Percentiles rank a stretch among this genome's conserved stretches.
Conservation (phyloP, 345 rosid genomes). For the Camelina laxa region DNA sequence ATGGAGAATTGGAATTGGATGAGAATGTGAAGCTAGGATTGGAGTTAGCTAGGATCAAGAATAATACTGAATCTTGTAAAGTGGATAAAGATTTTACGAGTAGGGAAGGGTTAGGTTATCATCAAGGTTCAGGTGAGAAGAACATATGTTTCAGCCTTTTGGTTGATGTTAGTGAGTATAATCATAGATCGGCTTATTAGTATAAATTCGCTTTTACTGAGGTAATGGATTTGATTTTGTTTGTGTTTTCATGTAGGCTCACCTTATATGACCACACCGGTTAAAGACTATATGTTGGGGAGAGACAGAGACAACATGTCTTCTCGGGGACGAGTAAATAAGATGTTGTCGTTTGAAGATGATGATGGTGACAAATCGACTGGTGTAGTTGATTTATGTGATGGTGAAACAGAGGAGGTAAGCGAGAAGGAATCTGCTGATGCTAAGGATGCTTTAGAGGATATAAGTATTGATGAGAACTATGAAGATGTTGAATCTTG, state of each 20-base stretch:
- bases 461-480: constrained; percentile 34
- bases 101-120: constrained; percentile 22
- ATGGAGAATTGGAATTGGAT: constrained; percentile 22
- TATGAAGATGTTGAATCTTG: constrained; percentile 41
- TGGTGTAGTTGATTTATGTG: constrained; percentile 52
- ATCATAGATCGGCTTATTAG: not conserved
- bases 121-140: constrained; percentile 40
- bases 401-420: constrained; percentile 64
- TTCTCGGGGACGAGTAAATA: constrained; percentile 42
- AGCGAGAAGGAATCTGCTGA: constrained; percentile 32
- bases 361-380: constrained; percentile 41
- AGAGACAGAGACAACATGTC: constrained; percentile 36
- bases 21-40: constrained; percentile 35
- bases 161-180: not conserved
- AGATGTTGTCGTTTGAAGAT: constrained; percentile 54
- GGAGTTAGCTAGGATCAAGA: constrained; percentile 15
- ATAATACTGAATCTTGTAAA: constrained; percentile 24
- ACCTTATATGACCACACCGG: constrained; percentile 44
- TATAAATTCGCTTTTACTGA: not conserved
- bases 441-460: constrained; percentile 18
- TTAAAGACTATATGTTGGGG: constrained; percentile 26
- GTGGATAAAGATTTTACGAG: not conserved
- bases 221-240: not conserved
- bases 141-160: constrained; percentile 4
- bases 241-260: constrained; percentile 41